A percentile compares a stretch with the other conserved stretches of the same genome.
Evolutionary conservation across 768 basidiomycete species (phyloP).

Genomic region (Leccinum obscurum): DNA sequence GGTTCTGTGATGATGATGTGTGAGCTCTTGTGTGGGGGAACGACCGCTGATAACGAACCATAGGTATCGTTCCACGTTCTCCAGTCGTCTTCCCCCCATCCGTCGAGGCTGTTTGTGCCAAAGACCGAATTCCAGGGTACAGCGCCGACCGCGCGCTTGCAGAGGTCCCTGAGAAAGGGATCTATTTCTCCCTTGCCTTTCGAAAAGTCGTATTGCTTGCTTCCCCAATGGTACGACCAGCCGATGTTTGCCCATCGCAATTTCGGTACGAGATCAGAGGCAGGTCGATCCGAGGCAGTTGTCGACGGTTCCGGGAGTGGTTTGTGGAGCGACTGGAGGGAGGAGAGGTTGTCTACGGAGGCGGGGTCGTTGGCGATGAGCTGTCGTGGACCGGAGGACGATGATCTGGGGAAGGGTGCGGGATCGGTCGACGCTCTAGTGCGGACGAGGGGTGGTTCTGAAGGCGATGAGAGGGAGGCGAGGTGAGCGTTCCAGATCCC

Average conservation of each 20-base stretch:
- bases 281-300: slow-evolving; percentile 48
- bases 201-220: slow-evolving; percentile 90
- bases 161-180: slow-evolving; percentile 52
- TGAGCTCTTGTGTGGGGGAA: slow-evolving; percentile 1
- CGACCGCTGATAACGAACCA: slow-evolving; percentile 44
- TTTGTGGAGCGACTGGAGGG: slow-evolving; percentile 57
- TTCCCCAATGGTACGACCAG: slow-evolving; percentile 96
- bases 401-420: slow-evolving; percentile 1
- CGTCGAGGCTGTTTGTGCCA: slow-evolving; percentile 33
- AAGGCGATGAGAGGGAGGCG: slow-evolving; percentile 26
- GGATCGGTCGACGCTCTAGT: slow-evolving; percentile 33
- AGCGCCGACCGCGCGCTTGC: slow-evolving; percentile 56
- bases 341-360: slow-evolving; percentile 51
- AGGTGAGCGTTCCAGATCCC: slow-evolving; percentile 78
- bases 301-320: slow-evolving; percentile 64
- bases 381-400: slow-evolving; percentile 54
- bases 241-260: slow-evolving; percentile 97
- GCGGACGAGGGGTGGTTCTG: slow-evolving; percentile 44
- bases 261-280: slow-evolving; percentile 65
- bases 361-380: slow-evolving; percentile 76
- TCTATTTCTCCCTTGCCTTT: slow-evolving; percentile 67
- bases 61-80: slow-evolving; percentile 75
- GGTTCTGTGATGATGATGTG: slow-evolving; percentile 54
- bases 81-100: slow-evolving; percentile 68
- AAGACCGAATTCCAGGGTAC: slow-evolving; percentile 77